phyloP scores from a whole-genome alignment of 1,139 yeast genomes.

The Scheffersomyces quercinus region DNA sequence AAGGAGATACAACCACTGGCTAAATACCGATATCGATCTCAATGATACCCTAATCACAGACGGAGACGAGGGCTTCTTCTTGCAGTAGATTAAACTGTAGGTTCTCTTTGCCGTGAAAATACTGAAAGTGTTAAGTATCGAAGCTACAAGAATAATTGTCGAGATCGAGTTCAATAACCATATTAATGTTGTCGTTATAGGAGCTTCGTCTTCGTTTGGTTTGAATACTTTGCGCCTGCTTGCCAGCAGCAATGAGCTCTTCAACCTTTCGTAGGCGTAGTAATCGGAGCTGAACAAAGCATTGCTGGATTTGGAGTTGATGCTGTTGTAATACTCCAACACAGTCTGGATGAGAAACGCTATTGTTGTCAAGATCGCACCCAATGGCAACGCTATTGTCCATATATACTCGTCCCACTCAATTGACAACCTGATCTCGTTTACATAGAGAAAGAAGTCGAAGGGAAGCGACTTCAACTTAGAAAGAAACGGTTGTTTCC shows the following conservation, averaged over 20 bases:
- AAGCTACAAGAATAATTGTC: slow-evolving; percentile 16
- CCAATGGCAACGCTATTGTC: slow-evolving; percentile 48
- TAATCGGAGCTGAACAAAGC: slow-evolving; percentile 30
- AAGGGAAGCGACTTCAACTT: slow-evolving; percentile 53
- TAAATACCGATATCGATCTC: slow-evolving; percentile 11
- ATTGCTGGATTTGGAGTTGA: slow-evolving; percentile 24
- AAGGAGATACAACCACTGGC: neutral
- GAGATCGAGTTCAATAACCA: slow-evolving; percentile 20
- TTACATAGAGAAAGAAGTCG: slow-evolving; percentile 52
- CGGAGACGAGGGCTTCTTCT: slow-evolving; percentile 35
- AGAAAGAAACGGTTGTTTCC: slow-evolving; percentile 33
- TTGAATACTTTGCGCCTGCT: slow-evolving; percentile 2
- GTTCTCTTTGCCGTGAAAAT: slow-evolving; percentile 31
- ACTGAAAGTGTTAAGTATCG: slow-evolving; percentile 31
- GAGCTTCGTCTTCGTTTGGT: slow-evolving; percentile 3
- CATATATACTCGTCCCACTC: slow-evolving; percentile 65
- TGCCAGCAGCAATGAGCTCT: slow-evolving; percentile 13
- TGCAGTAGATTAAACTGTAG: slow-evolving; percentile 43
- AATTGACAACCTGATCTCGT: slow-evolving; percentile 54
- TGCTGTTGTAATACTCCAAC: slow-evolving; percentile 17
- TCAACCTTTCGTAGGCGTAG: slow-evolving; percentile 34
- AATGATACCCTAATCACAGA: slow-evolving; percentile 31
- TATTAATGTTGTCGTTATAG: slow-evolving; percentile 15
- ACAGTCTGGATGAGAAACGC: slow-evolving; percentile 21
- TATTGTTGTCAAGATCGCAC: slow-evolving; percentile 29